Evolutionary conservation across 192 early-diverging fungal species (phyloP).

Genomic region (Coemansia sp.): DNA sequence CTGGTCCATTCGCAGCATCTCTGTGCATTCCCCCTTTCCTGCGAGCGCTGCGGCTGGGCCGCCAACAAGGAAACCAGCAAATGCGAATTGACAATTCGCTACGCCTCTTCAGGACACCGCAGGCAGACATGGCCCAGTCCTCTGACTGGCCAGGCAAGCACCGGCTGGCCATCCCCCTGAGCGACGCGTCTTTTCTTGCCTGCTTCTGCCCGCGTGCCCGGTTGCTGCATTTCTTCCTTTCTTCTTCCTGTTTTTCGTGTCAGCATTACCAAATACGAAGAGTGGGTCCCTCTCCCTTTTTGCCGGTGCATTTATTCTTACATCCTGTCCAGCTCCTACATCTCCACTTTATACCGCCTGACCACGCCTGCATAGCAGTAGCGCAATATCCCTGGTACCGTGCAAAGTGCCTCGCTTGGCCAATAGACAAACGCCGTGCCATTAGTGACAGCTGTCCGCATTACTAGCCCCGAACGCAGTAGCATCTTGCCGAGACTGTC

Average conservation of each 20-base stretch:
- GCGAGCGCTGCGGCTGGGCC: conserved; percentile 11
- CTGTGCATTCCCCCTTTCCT: background rate
- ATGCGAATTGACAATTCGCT: conserved; percentile 8
- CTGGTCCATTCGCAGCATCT: conserved; percentile 3
- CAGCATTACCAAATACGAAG: conserved; percentile 12
- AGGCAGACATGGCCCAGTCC: conserved; percentile 5
- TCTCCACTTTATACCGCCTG: background rate
- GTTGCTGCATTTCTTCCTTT: background rate
- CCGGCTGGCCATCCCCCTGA: background rate
- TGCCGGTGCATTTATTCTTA: background rate
- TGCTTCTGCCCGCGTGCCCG: conserved; percentile 4
- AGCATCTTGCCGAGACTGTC: background rate
- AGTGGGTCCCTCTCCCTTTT: conserved; percentile 3
- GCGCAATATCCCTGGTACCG: background rate
- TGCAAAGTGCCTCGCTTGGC: background rate
- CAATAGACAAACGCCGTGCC: background rate
- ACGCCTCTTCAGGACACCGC: conserved; percentile 14
- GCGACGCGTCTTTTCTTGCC: conserved; percentile 5
- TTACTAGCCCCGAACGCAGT: background rate
- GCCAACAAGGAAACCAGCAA: conserved; percentile 15
- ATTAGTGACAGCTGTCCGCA: background rate
- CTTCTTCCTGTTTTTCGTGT: background rate
- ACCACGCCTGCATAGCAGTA: background rate
- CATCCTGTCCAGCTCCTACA: background rate
- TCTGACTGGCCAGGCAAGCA: conserved; percentile 10